phyloP scores from a whole-genome alignment of 164 flowering plant genomes.

The Warburgia ugandensis region DNA sequence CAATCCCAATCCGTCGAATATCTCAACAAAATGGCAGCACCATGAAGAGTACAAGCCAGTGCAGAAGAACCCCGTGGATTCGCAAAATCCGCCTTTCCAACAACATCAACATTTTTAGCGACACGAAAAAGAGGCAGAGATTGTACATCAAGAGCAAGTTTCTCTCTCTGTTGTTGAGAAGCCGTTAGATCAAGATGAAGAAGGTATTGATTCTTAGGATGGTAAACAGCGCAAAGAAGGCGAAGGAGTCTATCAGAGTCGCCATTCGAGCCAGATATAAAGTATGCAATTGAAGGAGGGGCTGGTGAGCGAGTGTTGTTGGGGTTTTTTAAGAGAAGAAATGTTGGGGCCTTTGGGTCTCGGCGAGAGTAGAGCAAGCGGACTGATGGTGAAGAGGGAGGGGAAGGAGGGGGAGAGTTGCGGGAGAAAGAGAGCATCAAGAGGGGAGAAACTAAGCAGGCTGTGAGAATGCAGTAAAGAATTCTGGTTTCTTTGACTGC shows the following conservation, averaged over 20 bases:
- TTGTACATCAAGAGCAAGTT: conserved; percentile 45
- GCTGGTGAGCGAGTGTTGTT: conserved; percentile 11
- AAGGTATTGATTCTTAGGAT: conserved; percentile 72
- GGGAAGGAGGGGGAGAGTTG: conserved; percentile 16
- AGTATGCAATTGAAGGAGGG: conserved; percentile 76
- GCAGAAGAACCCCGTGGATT: conserved; percentile 53
- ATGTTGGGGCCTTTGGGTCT: conserved; percentile 2
- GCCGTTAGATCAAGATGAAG: conserved; percentile 75
- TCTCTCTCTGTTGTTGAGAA: conserved; percentile 37
- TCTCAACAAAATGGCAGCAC: conserved; percentile 64
- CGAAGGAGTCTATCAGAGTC: conserved; percentile 54
- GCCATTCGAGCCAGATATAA: conserved; percentile 58
- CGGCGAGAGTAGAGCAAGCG: background rate
- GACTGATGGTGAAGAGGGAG: conserved; percentile 11
- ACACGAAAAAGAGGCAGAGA: conserved; percentile 45
- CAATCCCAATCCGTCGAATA: conserved; percentile 67
- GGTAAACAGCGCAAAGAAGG: conserved; percentile 60
- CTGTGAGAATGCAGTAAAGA: conserved; percentile 24
- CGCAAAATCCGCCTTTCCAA: conserved; percentile 63
- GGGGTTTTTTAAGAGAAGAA: conserved; percentile 7
- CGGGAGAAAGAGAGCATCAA: conserved; percentile 30
- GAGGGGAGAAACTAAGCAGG: conserved; percentile 28
- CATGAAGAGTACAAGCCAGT: conserved; percentile 61
- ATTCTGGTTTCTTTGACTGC: conserved; percentile 1
- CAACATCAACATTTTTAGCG: conserved; percentile 63